These are phyloP conservation scores for Sporothrix pallida DNA, from an alignment of 2,329 filamentous ascomycete species.

Conservation along the genomic window DNA sequence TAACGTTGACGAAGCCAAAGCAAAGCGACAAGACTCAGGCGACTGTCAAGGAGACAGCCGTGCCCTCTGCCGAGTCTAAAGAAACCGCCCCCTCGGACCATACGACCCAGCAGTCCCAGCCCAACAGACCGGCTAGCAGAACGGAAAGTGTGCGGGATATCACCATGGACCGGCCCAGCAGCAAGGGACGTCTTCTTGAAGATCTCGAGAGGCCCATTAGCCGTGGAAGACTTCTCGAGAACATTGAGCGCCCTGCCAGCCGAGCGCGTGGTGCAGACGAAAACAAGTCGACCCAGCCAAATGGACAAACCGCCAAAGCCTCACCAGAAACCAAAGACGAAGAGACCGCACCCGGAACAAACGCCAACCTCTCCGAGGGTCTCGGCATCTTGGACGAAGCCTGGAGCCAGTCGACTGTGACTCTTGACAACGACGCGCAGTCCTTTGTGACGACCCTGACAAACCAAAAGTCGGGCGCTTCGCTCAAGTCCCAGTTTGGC, in stretches of 20 bases:
- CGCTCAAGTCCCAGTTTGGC: slow-evolving; percentile 21
- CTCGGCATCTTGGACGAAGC: slow-evolving; percentile 37
- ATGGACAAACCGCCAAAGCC: not conserved
- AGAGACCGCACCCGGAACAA: not conserved
- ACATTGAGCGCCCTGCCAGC: slow-evolving; percentile 27
- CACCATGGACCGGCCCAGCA: slow-evolving; percentile 24
- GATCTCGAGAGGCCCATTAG: slow-evolving; percentile 26
- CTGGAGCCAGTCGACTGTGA: slow-evolving; percentile 41
- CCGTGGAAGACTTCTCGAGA: slow-evolving; percentile 30
- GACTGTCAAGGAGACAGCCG: not conserved
- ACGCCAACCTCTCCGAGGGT: slow-evolving; percentile 21
- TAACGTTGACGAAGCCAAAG: not conserved
- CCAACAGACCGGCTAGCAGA: slow-evolving; percentile 23
- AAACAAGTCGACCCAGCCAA: not conserved
- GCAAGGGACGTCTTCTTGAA: slow-evolving; percentile 24
- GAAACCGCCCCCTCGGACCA: not conserved
- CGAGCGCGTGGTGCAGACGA: slow-evolving; percentile 20
- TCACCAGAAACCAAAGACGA: not conserved
- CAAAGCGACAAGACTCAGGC: not conserved
- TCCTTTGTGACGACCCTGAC: slow-evolving; percentile 41
- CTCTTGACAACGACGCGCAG: slow-evolving; percentile 41
- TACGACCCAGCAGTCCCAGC: not conserved
- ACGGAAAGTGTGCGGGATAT: slow-evolving; percentile 12
- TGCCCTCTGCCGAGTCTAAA: not conserved
- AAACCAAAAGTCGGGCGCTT: slow-evolving; percentile 31